Conservation (phyloP, 2,329 filamentous ascomycete genomes). For the Colletotrichum musae region DNA sequence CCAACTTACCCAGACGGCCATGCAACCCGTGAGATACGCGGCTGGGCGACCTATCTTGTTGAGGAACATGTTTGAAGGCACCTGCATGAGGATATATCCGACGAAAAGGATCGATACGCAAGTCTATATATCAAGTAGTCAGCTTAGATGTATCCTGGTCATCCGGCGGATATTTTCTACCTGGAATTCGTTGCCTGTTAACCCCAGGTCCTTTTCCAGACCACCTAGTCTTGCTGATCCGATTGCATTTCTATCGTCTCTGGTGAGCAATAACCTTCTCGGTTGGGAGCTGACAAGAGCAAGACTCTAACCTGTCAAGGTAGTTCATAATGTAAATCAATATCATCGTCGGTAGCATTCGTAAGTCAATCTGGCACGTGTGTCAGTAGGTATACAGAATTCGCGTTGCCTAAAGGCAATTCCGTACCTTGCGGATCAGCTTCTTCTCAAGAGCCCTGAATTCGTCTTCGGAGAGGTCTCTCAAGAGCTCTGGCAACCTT, state of each 20-base stretch:
- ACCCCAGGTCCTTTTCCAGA: slow-evolving; percentile 52
- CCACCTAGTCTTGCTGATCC: slow-evolving; percentile 68
- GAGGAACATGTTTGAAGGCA: slow-evolving; percentile 44
- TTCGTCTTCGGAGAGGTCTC: slow-evolving; percentile 42
- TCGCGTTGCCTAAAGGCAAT: background rate
- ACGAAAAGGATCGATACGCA: slow-evolving; percentile 41
- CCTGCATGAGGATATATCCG: slow-evolving; percentile 49
- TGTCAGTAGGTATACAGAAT: background rate
- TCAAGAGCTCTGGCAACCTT: slow-evolving; percentile 8
- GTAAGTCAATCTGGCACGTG: slow-evolving; percentile 58
- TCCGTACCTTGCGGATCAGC: slow-evolving; percentile 71
- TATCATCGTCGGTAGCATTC: slow-evolving; percentile 77
- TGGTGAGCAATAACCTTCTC: background rate
- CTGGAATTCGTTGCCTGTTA: slow-evolving; percentile 53
- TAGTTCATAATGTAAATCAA: slow-evolving; percentile 82
- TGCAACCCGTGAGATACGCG: slow-evolving; percentile 31
- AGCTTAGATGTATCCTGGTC: slow-evolving; percentile 21
- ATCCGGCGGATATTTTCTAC: slow-evolving; percentile 43
- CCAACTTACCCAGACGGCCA: slow-evolving; percentile 46
- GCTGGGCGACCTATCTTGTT: slow-evolving; percentile 46
- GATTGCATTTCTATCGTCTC: slow-evolving; percentile 54
- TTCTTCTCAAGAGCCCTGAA: slow-evolving; percentile 63
- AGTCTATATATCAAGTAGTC: slow-evolving; percentile 45
- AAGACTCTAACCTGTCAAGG: slow-evolving; percentile 58
- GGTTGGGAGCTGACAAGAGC: background rate